A percentile compares a stretch with the other conserved stretches of the same genome.
These are phyloP conservation scores for Magnolia officinalis DNA, from an alignment of 164 flowering plant species.

Conservation along the genomic window DNA sequence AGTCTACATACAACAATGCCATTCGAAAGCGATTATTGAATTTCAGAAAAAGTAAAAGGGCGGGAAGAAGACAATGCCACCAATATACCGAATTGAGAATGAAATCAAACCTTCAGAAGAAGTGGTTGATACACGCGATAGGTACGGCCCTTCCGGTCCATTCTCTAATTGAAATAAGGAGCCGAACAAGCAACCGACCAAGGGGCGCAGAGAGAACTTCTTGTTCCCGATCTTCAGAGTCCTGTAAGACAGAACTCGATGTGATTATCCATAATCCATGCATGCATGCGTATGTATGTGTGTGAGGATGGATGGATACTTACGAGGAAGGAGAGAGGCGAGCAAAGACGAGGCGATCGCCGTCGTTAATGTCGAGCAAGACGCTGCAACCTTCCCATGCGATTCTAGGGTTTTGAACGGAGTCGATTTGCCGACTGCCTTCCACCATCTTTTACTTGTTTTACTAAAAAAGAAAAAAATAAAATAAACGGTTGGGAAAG, in stretches of 20 bases:
- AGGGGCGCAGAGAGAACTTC: constrained; percentile 56
- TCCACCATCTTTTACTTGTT: constrained; percentile 20
- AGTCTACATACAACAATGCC: background rate
- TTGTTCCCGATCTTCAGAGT: constrained; percentile 80
- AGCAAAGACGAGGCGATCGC: constrained; percentile 84
- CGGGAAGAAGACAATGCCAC: background rate
- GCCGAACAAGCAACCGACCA: constrained; percentile 92
- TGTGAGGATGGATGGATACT: constrained; percentile 9
- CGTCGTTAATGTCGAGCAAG: constrained; percentile 92
- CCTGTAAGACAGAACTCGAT: constrained; percentile 34
- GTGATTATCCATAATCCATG: background rate
- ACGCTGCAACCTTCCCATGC: constrained; percentile 98
- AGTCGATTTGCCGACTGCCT: constrained; percentile 12
- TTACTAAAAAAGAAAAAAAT: no score
- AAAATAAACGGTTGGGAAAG: background rate
- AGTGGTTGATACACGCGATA: constrained; percentile 46
- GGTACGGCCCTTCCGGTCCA: constrained; percentile 50
- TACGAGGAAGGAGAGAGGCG: constrained; percentile 75
- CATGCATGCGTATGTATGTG: background rate
- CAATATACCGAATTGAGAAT: background rate
- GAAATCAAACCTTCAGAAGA: constrained; percentile 36
- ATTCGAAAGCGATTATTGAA: background rate
- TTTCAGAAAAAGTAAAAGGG: background rate
- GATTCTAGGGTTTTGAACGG: constrained; percentile 47
- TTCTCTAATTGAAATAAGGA: constrained; percentile 66